Conservation (phyloP, 306 rosid genomes). For the Canavalia ensiformis region DNA sequence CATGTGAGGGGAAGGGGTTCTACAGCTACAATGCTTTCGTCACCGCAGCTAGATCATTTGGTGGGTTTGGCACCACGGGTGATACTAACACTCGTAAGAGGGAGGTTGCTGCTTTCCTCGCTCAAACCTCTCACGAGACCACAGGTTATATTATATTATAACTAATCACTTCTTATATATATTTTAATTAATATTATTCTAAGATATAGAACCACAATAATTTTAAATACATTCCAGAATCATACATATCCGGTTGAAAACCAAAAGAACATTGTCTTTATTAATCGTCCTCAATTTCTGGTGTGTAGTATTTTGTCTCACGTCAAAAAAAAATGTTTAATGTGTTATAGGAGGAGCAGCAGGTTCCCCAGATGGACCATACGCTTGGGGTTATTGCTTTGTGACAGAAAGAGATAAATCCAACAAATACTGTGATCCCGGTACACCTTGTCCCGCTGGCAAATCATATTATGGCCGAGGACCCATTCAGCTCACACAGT, state of each 20-base stretch:
- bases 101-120: constrained; percentile 5
- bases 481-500: constrained; percentile 66
- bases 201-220: too few species aligned
- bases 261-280: too few species aligned
- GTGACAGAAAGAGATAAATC: constrained; percentile 49
- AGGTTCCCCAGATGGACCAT: constrained; percentile 55
- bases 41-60: constrained; percentile 50
- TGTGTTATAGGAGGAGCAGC: constrained; percentile 53
- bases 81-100: constrained; percentile 39
- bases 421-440: constrained; percentile 44
- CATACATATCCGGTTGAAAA: too few species aligned
- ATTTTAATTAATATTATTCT: too few species aligned
- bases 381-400: constrained; percentile 64
- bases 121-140: constrained; percentile 29
- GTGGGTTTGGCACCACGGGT: constrained; percentile 56
- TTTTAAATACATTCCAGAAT: too few species aligned
- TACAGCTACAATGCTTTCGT: constrained; percentile 58
- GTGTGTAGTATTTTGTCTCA: too few species aligned
- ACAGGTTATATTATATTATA: background rate
- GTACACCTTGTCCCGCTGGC: constrained; percentile 52
- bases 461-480: constrained; percentile 66
- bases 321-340: too few species aligned
- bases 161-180: background rate
- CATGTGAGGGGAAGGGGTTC: constrained; percentile 53
- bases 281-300: too few species aligned